A percentile compares a stretch with the other conserved stretches of the same genome.
Conservation (phyloP, 192 early-diverging fungal genomes). For the Podila verticillata region DNA sequence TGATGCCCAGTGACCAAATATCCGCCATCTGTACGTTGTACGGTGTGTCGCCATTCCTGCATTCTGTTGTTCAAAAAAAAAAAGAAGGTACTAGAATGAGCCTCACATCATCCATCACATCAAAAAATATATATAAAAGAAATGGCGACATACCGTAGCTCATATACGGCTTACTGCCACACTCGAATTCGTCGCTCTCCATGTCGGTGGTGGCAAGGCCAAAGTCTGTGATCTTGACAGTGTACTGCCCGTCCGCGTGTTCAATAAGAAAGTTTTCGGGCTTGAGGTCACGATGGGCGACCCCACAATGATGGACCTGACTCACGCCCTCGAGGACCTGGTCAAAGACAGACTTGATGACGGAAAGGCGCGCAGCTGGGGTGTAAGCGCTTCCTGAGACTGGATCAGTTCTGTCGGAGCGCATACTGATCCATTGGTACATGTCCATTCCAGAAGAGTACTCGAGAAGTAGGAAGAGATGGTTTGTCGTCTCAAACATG, state of each 20-base stretch:
- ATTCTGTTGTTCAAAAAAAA: slow-evolving; percentile 31
- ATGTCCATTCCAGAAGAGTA: slow-evolving; percentile 62
- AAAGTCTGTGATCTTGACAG: slow-evolving; percentile 90
- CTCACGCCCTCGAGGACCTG: slow-evolving; percentile 79
- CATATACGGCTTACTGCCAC: slow-evolving; percentile 76
- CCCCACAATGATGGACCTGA: slow-evolving; percentile 77
- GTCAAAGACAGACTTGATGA: slow-evolving; percentile 75
- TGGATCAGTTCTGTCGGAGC: slow-evolving; percentile 49
- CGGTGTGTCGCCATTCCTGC: slow-evolving; percentile 50
- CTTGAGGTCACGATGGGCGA: slow-evolving; percentile 93
- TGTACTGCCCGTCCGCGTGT: slow-evolving; percentile 35
- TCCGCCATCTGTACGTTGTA: slow-evolving; percentile 73
- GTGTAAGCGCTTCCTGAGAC: slow-evolving; percentile 58
- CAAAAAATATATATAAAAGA: slow-evolving; percentile 1
- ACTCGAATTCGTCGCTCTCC: slow-evolving; percentile 87
- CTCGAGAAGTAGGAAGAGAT: slow-evolving; percentile 78
- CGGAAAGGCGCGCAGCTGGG: slow-evolving; percentile 63
- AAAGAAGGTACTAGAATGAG: neutral
- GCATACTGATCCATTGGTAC: slow-evolving; percentile 60
- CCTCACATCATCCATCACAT: neutral
- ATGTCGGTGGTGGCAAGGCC: slow-evolving; percentile 87
- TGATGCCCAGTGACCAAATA: slow-evolving; percentile 79
- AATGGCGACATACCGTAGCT: slow-evolving; percentile 46
- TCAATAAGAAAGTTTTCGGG: slow-evolving; percentile 76
- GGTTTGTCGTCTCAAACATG: slow-evolving; percentile 76